Evolutionary conservation across 768 basidiomycete species (phyloP), one percentile per base, ranked within the genome.

Genomic region (Suillus sp.): DNA sequence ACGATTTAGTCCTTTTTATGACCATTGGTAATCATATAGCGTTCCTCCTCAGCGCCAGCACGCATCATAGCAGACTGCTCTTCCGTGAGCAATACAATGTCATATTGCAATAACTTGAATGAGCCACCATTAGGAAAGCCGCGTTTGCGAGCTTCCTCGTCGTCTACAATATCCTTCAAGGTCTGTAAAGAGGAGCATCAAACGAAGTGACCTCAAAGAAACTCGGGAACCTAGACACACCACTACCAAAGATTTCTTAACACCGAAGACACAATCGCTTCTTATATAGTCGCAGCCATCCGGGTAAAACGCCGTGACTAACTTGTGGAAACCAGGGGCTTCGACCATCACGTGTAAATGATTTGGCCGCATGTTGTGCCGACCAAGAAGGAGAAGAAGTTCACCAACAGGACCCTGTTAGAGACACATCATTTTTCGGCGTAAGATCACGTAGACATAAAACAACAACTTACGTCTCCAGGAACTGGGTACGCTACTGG

Each of bases 181-280:
- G 81, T 80, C 88, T 89, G 70, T 59, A 11, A 47, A 22, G 38
- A 34, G 62, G 11, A 25, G 9, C 14, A 43, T 45, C 22, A 59
- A 53, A 43, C 58, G 14, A 32, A 25, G 30, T 62, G 65, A 30
- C 48, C 37, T 57, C 53, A 27, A 8, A 45, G 1, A 38, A 27
- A 8, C 4, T 25, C 37, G 55, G 37, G 58, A 43, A 8, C 22
- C 11, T n/a, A 45, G 7, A 80, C 86, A 58, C 75, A 93, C 92
- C 66, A 92, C 84, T 22, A 93, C 82, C 32, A 95, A 79, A 7
- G 89, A 91, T 55, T 83, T 82, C 74, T 92, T 92, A 27, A 91
- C 92, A 11, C 93, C 92, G 74, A 94, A 93, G 3, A 94, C 91
- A 13, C 84, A 81, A 70, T 95, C 93, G 64, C 86, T 91, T 7